Evolutionary conservation across 441 rosid species (phyloP), one percentile per base, ranked within the genome.

Genomic region (Gossypium trilobum): DNA sequence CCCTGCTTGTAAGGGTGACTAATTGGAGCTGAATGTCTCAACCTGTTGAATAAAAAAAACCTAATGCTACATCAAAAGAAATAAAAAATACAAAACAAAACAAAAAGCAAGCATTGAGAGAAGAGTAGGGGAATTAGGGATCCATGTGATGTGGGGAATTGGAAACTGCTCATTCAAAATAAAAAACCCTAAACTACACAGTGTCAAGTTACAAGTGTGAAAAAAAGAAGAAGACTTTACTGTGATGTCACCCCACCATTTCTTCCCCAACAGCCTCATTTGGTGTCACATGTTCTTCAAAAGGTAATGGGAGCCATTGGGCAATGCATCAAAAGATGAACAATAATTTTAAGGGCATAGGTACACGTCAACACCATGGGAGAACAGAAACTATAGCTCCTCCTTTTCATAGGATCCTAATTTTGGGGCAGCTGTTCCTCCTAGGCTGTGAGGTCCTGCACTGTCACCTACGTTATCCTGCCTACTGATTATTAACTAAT

Each of bases 401-500:
- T 58, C 39, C 6, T 58, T 25, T 44, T 59, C 81, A 79, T 77
- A 72, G 79, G 82, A 79, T 73, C 66, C 80, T 23, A 23, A 22
- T 44, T 22, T 46, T 13, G 6, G 20, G 56, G 70, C 70, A 64
- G 69, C 52, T 20, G 31, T 17, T 52, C 25, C 31, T 42, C 22
- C 51, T 3, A 36, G 50, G 50, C 16, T 63, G 50, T 5, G 19
- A 9, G 68, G 25, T 39, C 52, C 68, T 42, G 31, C 52, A 17
- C 57, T 52, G 23, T 19, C 57, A 64, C 5, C 52, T 42, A 39
- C 6, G 42, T 51, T 51, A 63, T 4, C 52, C 17, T 17, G 4
- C 25, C 23, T 16, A 22, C 23, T 33, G 6, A 62, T 62, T 62
- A 16, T 3, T 62, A 33, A 17, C 14, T 27, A 59, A 62, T 62